phyloP scores from a whole-genome alignment of 371 early-diverging fungal genomes.

The Zychaea mexicana region DNA sequence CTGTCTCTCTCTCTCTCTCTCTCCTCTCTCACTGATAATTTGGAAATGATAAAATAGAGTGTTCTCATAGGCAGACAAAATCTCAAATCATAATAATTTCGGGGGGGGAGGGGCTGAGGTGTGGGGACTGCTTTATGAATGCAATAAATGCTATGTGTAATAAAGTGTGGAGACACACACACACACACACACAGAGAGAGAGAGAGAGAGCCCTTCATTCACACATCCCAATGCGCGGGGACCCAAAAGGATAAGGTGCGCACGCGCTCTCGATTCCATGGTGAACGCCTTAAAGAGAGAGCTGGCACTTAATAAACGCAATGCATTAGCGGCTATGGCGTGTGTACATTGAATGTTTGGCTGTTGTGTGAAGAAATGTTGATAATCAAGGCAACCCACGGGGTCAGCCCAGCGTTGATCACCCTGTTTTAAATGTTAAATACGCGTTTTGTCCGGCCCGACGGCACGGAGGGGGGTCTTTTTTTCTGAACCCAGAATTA shows the following conservation, averaged over 20 bases:
- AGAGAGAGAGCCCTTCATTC: too few relatives aligned
- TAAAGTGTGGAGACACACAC: too few relatives aligned
- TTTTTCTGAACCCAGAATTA: conserved; percentile 5
- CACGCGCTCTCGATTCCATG: too few relatives aligned
- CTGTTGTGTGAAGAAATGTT: neutral
- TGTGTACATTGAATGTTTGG: neutral
- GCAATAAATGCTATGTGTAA: too few relatives aligned
- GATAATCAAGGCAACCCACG: conserved; percentile 3
- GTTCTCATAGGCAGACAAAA: neutral
- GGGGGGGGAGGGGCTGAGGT: too few relatives aligned
- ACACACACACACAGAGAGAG: too few relatives aligned
- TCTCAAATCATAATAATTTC: neutral
- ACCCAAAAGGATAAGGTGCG: too few relatives aligned
- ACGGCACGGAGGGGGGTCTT: neutral
- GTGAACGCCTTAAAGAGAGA: too few relatives aligned
- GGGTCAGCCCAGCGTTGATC: neutral
- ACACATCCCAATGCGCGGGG: too few relatives aligned
- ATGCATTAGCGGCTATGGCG: too few relatives aligned
- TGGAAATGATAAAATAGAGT: neutral
- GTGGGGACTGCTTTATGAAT: too few relatives aligned
- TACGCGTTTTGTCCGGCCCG: neutral
- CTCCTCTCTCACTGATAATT: neutral
- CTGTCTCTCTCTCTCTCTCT: neutral
- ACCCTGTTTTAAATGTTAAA: neutral
- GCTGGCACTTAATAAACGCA: too few relatives aligned